phyloP scores from a whole-genome alignment of 2,329 filamentous ascomycete genomes.

The Berkeleyomyces rouxiae region DNA sequence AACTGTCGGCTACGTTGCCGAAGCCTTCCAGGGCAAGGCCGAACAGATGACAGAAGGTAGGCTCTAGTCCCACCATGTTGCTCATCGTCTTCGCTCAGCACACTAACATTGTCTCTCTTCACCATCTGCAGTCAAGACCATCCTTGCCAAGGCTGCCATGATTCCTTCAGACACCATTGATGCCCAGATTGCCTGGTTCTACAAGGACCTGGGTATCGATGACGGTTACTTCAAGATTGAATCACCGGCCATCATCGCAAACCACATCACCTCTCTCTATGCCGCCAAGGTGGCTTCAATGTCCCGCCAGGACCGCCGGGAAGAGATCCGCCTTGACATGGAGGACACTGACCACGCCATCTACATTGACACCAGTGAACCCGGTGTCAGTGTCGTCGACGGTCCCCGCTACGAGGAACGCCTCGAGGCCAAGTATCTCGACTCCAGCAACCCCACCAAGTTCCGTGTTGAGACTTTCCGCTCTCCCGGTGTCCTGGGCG shows the following conservation, averaged over 20 bases:
- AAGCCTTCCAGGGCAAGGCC: slow-evolving; percentile 81
- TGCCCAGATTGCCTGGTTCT: slow-evolving; percentile 87
- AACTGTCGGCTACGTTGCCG: slow-evolving; percentile 85
- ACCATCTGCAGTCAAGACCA: slow-evolving; percentile 50
- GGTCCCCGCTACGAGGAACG: slow-evolving; percentile 89
- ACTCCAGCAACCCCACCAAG: slow-evolving; percentile 53
- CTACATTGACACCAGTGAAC: slow-evolving; percentile 94
- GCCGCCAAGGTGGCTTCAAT: slow-evolving; percentile 92
- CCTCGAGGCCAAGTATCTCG: slow-evolving; percentile 89
- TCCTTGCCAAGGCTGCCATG: slow-evolving; percentile 65
- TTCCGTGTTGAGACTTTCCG: slow-evolving; percentile 97
- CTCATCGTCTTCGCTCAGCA: neutral
- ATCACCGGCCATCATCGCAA: slow-evolving; percentile 69
- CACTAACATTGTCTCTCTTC: slow-evolving; percentile 4
- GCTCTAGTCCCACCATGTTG: slow-evolving; percentile 17
- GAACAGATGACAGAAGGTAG: slow-evolving; percentile 73
- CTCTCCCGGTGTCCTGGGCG: slow-evolving; percentile 65
- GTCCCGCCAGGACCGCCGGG: slow-evolving; percentile 78
- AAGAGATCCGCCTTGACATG: slow-evolving; percentile 92
- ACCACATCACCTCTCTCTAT: slow-evolving; percentile 89
- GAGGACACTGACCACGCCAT: slow-evolving; percentile 89
- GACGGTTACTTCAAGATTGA: slow-evolving; percentile 97
- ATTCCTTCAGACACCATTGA: slow-evolving; percentile 73
- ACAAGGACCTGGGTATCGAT: slow-evolving; percentile 91
- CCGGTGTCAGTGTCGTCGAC: slow-evolving; percentile 56